Percentiles rank a stretch among this genome's conserved stretches.
These are phyloP conservation scores for Ogataea methanolica DNA, from an alignment of 805 yeast species.

Conservation along the genomic window DNA sequence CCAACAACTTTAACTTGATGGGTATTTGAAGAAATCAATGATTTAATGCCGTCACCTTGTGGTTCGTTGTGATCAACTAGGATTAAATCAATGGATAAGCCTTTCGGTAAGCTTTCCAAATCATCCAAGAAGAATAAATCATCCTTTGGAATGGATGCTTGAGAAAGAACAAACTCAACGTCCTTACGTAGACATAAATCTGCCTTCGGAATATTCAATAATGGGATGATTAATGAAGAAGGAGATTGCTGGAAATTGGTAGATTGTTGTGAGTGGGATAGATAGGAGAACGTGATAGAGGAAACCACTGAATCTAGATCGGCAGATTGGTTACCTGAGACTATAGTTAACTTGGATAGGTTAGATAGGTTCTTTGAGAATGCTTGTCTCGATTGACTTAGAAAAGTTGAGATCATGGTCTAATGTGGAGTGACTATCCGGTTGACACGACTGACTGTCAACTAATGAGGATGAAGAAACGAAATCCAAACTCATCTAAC, in stretches of 20 bases:
- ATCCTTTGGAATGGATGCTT: slow-evolving; percentile 41
- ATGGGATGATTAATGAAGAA: slow-evolving; percentile 44
- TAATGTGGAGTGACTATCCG: no score
- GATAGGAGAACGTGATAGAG: slow-evolving; percentile 68
- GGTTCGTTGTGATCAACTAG: slow-evolving; percentile 82
- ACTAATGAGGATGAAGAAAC: slow-evolving; percentile 16
- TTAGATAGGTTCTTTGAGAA: slow-evolving; percentile 1
- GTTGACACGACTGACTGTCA: slow-evolving; percentile 46
- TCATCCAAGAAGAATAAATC: slow-evolving; percentile 68
- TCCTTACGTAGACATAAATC: slow-evolving; percentile 74
- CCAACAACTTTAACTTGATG: slow-evolving; percentile 39
- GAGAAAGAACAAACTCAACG: slow-evolving; percentile 47
- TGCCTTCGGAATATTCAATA: slow-evolving; percentile 62
- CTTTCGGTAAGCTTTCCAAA: slow-evolving; percentile 26
- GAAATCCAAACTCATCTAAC: no score
- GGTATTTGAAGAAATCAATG: slow-evolving; percentile 20
- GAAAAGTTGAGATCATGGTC: neutral
- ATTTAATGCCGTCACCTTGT: slow-evolving; percentile 42
- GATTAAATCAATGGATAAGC: slow-evolving; percentile 36
- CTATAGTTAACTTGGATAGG: slow-evolving; percentile 31
- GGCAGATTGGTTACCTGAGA: slow-evolving; percentile 82
- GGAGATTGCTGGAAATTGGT: no score
- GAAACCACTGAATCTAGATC: slow-evolving; percentile 85
- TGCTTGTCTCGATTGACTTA: slow-evolving; percentile 2
- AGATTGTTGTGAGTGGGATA: slow-evolving; percentile 27